Evolutionary conservation across 495 filamentous ascomycete species (phyloP).

Genomic region (Monascus purpureus): DNA sequence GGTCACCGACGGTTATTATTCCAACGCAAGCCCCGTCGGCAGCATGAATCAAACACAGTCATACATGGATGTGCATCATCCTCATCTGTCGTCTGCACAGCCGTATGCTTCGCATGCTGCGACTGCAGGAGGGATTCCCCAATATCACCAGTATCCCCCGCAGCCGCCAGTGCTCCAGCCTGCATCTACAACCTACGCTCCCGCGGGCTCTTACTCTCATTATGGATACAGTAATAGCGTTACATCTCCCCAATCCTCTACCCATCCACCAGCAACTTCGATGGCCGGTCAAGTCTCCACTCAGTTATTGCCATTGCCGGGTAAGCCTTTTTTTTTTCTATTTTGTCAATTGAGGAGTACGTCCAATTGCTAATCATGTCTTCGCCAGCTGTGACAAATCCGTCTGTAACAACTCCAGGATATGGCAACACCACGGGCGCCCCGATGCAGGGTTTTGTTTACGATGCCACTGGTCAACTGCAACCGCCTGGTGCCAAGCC

Average conservation of each 20-base stretch:
- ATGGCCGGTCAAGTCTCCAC: slow-evolving; percentile 43
- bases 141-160: slow-evolving; percentile 57
- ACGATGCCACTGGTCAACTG: slow-evolving; percentile 83
- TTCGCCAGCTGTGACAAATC: slow-evolving; percentile 31
- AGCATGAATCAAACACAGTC: slow-evolving; percentile 76
- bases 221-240: slow-evolving; percentile 66
- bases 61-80: slow-evolving; percentile 72
- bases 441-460: slow-evolving; percentile 41
- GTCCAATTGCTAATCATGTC: slow-evolving; percentile 6
- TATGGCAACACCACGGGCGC: slow-evolving; percentile 37
- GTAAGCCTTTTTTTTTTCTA: slow-evolving; percentile 17
- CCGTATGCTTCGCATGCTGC: slow-evolving; percentile 69
- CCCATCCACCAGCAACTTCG: slow-evolving; percentile 52
- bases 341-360: not conserved
- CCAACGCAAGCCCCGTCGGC: slow-evolving; percentile 32
- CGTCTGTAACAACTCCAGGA: slow-evolving; percentile 26
- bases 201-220: slow-evolving; percentile 48
- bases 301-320: slow-evolving; percentile 57
- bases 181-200: slow-evolving; percentile 57
- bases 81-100: slow-evolving; percentile 71
- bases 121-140: slow-evolving; percentile 57
- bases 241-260: slow-evolving; percentile 56
- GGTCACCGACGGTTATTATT: slow-evolving; percentile 25
- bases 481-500: slow-evolving; percentile 96
- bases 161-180: slow-evolving; percentile 77